These are phyloP conservation scores for Irpex sp. DNA, from an alignment of 1,284 basidiomycete genomes.

Conservation along the genomic window DNA sequence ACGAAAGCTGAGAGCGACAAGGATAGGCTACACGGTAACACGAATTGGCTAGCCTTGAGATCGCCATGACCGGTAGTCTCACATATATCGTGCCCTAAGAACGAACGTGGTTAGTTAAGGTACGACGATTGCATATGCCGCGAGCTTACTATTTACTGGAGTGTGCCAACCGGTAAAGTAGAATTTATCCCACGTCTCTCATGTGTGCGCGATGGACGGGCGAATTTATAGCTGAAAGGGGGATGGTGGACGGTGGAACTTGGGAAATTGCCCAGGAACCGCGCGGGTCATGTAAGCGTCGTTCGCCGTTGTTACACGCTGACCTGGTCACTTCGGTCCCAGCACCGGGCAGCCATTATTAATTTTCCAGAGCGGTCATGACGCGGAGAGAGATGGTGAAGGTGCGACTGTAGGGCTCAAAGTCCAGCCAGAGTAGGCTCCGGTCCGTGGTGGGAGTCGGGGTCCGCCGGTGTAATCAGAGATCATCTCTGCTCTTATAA, in stretches of 20 bases:
- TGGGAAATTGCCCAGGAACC: background rate
- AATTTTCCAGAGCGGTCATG: background rate
- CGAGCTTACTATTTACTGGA: background rate
- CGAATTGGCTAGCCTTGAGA: too few relatives aligned
- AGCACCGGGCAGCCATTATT: too few relatives aligned
- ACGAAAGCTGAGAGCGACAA: background rate
- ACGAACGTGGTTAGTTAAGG: background rate
- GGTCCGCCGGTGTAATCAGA: slow-evolving; percentile 4
- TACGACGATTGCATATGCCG: background rate
- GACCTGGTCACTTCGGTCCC: too few relatives aligned
- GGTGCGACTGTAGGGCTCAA: background rate
- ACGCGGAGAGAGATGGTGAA: background rate
- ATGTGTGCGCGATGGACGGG: background rate
- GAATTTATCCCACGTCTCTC: background rate
- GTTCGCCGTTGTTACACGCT: background rate
- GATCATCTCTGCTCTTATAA: slow-evolving; percentile 14
- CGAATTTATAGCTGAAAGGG: background rate
- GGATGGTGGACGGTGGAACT: background rate
- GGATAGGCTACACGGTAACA: background rate
- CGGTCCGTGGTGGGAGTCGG: background rate
- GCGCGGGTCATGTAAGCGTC: background rate
- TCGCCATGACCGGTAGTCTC: background rate
- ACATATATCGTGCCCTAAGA: background rate
- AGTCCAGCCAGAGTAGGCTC: background rate
- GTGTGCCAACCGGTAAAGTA: background rate